Evolutionary conservation across 1,284 basidiomycete species (phyloP), one percentile per base, ranked within the genome.

Genomic region (Puccinia coronata): DNA sequence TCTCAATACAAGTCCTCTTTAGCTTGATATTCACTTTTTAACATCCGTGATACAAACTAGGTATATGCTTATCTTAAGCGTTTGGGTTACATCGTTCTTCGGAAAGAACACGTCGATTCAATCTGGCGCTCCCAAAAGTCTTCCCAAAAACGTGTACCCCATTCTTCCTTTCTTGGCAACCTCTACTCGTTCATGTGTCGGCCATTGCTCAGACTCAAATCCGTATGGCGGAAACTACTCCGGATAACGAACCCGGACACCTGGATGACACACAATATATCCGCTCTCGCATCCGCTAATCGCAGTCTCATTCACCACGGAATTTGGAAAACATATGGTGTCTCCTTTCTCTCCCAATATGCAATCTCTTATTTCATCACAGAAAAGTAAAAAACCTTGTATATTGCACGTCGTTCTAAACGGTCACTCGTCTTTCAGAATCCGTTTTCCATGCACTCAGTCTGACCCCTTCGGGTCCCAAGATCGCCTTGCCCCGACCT

Each of bases 51-150:
- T n/a, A n/a, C 34, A 53, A 65, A 31, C 8, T 49, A 80, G 79
- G 79, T 80, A 9, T 80, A 80, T 74, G 69, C 67, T 47, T 80
- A 80, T 67, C 69, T 80, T 28, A 80, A 80, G 69, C 69, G 79
- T 25, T 43, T 80, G 31, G 79, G 79, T 39, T 80, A 80, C 49
- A 74, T 80, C 31, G 79, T 80, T 23, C 70, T 80, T 41, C 79
- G 79, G 6, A 80, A 80, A 36, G 70, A 80, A 73, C 79, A 73
- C 36, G 79, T 80, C 39, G 57, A 80, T 34, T 28, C 53, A 12
- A 63, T 80, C 41, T 80, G 79, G 79, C 57, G 41, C 43, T n/a
- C 41, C 16, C 79, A 80, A 73, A 39, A 31, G 23, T 9, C n/a
- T n/a, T n/a, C n/a, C n/a, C 55, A 61, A 61, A 61, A 59, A 71